Evolutionary conservation across 805 yeast genomes (phyloP), one percentile per base, ranked within the genome.

Genomic region (Lachancea thermotolerans): DNA sequence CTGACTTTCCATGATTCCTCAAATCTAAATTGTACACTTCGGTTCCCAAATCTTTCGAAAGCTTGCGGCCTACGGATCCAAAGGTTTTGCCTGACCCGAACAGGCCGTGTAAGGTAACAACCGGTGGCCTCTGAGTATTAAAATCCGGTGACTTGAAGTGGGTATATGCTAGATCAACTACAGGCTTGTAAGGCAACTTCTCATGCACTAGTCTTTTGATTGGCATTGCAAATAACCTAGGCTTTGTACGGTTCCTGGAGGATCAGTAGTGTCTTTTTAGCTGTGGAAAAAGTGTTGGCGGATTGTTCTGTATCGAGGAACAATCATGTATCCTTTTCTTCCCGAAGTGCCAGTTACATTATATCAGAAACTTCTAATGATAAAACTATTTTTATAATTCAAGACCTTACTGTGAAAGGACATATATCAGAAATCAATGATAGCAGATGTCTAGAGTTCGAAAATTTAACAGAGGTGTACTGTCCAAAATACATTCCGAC

Each of bases 1-100:
- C 67, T 0, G 79, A 69, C 1, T 62, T 55, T 0, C 85, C 85
- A 57, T 79, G 85, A 54, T 77, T 77, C 49, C 85, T 60, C 42
- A 78, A 55, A 55, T 79, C 85, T 2, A 75, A 50, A 1, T 73
- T 72, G 48, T 61, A 66, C 0, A 72, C 70, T 21, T 66, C 63
- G 4, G 66, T 54, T 11, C 61, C 50, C 1, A 73, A 56, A 2
- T 41, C 41, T 14, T 57, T 47, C 2, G 71, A 56, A 18, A 76
- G 50, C 10, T 51, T 52, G 39, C 67, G 62, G 8, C 71, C 74
- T 2, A 72, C 60, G 5, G 67, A 55, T 30, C 65, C 61, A 55
- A 69, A 79, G 54, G 70, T 72, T 41, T 64, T 66, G 34, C 65
- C 66, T 4, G 74, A 69, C 0, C 82, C 84, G 43, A 79, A 69